Evolutionary conservation across 78 protist species (phyloP).

Genomic region (Salpingoeca rosetta): DNA sequence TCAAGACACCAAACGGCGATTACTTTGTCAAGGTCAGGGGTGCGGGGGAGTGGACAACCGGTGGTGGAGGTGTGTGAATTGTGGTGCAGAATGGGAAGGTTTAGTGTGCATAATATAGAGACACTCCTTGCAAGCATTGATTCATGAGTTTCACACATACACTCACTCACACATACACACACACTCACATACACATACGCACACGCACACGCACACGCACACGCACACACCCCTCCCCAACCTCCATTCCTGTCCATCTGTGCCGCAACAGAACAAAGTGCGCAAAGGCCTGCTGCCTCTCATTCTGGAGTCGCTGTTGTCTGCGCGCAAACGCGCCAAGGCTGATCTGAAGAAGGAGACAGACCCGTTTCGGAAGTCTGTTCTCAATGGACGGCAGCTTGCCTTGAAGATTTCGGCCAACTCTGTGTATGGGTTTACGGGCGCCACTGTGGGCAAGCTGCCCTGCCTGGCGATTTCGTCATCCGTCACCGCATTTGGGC

Average conservation of each 20-base stretch:
- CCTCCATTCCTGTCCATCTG: slow-evolving; percentile 55
- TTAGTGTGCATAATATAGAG: too few relatives aligned
- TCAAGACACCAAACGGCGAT: slow-evolving; percentile 59
- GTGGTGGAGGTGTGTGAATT: too few relatives aligned
- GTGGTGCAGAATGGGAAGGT: too few relatives aligned
- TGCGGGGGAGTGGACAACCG: too few relatives aligned
- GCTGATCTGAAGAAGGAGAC: slow-evolving; percentile 69
- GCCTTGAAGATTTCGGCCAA: slow-evolving; percentile 97
- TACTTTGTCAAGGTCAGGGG: slow-evolving; percentile 4
- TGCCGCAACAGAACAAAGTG: slow-evolving; percentile 4
- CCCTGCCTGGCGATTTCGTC: slow-evolving; percentile 93
- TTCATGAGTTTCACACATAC: too few relatives aligned
- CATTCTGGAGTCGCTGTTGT: slow-evolving; percentile 86
- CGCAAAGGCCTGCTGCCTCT: slow-evolving; percentile 91
- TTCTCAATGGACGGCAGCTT: slow-evolving; percentile 97
- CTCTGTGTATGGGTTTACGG: slow-evolving; percentile 99
- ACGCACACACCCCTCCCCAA: too few relatives aligned
- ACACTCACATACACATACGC: too few relatives aligned
- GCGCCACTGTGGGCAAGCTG: slow-evolving; percentile 94
- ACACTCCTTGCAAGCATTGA: too few relatives aligned
- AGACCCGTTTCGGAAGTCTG: slow-evolving; percentile 84
- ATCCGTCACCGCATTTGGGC: slow-evolving; percentile 95
- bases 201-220: slow-evolving; percentile 20
- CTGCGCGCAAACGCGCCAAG: slow-evolving; percentile 93
- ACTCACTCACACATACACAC: slow-evolving; percentile 1